phyloP scores from a whole-genome alignment of 768 basidiomycete genomes.

The Amanita polypyramis region DNA sequence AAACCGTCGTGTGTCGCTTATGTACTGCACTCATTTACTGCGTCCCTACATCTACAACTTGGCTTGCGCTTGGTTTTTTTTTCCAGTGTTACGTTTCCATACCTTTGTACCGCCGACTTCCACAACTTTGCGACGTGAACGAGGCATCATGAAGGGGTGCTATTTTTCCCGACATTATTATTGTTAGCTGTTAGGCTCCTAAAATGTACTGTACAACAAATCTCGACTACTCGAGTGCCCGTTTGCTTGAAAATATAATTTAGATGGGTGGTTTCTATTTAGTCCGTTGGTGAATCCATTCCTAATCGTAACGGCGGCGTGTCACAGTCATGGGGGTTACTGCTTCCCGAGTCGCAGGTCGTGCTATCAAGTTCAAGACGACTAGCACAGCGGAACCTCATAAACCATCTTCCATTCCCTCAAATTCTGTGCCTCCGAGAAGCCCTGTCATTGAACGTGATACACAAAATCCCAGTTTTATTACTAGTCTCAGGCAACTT shows the following conservation, averaged over 20 bases:
- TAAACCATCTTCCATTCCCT: background rate
- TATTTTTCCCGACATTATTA: slow-evolving; percentile 1
- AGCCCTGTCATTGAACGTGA: slow-evolving; percentile 38
- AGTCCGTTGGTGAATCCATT: no score
- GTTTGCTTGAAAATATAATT: background rate
- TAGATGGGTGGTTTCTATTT: background rate
- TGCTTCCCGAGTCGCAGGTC: background rate
- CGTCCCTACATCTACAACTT: slow-evolving; percentile 18
- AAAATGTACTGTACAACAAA: slow-evolving; percentile 2
- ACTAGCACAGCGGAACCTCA: background rate
- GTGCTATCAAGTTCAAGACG: background rate
- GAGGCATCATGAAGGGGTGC: background rate
- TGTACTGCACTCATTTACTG: slow-evolving; percentile 21
- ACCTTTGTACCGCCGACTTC: slow-evolving; percentile 13
- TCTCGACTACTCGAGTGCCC: background rate
- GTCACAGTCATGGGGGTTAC: background rate
- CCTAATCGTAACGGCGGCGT: background rate
- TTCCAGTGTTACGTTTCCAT: slow-evolving; percentile 19
- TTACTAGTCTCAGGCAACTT: slow-evolving; percentile 51
- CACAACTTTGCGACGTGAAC: slow-evolving; percentile 1
- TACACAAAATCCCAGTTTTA: slow-evolving; percentile 60
- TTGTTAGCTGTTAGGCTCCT: background rate
- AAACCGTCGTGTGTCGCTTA: slow-evolving; percentile 23
- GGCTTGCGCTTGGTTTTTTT: slow-evolving; percentile 26
- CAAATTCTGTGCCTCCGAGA: background rate